Evolutionary conservation across 257 asterid species (phyloP).

Genomic region (Capsicum rhomboideum): DNA sequence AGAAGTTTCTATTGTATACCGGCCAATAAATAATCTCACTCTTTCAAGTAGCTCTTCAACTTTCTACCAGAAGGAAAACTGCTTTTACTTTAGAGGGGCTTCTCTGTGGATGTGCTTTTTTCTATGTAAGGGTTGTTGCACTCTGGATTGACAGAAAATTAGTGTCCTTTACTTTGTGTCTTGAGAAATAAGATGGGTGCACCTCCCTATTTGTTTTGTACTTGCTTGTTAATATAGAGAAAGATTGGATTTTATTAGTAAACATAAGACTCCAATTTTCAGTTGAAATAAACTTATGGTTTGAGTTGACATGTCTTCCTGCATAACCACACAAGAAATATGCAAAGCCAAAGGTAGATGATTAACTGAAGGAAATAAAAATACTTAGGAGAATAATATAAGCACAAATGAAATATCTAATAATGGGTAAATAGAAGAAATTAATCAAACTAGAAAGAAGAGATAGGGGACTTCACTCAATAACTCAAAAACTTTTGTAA

Average conservation of each 20-base stretch:
- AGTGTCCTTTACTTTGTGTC: neutral
- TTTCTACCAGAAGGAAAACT: neutral
- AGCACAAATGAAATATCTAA: too few relatives aligned
- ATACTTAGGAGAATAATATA: too few relatives aligned
- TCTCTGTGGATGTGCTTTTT: neutral
- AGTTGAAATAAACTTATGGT: neutral
- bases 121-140: neutral
- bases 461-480: too few relatives aligned
- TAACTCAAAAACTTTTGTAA: too few relatives aligned
- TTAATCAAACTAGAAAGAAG: too few relatives aligned
- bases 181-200: neutral
- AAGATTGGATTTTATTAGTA: neutral
- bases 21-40: neutral
- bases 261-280: neutral
- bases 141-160: neutral
- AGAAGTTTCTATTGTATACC: slow-evolving; percentile 7
- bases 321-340: neutral
- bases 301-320: neutral
- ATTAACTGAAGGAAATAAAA: too few relatives aligned
- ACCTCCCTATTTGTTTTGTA: neutral
- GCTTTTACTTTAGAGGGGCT: neutral
- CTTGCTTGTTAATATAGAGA: neutral
- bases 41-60: neutral
- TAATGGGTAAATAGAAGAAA: too few relatives aligned
- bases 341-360: neutral